Percentiles rank a stretch among this genome's conserved stretches.
phyloP scores from a whole-genome alignment of 2,329 filamentous ascomycete genomes.

The Annulohypoxylon truncatum region DNA sequence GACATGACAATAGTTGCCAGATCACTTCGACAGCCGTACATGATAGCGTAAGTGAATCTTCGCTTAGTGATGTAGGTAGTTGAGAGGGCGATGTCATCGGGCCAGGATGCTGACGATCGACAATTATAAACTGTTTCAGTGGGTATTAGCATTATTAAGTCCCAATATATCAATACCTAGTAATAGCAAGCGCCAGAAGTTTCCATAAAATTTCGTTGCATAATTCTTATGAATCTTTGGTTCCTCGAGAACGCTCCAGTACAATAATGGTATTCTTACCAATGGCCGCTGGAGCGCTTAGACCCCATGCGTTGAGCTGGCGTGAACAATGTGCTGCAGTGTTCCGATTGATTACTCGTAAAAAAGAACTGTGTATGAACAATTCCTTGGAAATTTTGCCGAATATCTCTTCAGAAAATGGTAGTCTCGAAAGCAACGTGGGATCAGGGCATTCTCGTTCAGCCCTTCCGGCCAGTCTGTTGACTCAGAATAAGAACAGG shows the following conservation, averaged over 20 bases:
- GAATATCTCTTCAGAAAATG: constrained; percentile 37
- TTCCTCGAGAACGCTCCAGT: no score
- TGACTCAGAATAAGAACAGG: background rate
- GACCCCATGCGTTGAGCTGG: constrained; percentile 29
- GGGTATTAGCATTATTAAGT: background rate
- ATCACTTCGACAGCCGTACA: constrained; percentile 42
- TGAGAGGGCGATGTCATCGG: constrained; percentile 42
- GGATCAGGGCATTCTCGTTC: background rate
- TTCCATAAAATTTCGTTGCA: no score
- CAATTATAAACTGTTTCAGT: constrained; percentile 41
- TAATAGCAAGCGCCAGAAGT: no score
- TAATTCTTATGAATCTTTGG: no score
- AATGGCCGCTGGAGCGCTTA: background rate
- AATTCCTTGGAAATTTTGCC: constrained; percentile 26
- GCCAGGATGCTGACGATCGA: constrained; percentile 44
- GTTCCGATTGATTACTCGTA: constrained; percentile 35
- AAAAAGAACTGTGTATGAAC: constrained; percentile 35
- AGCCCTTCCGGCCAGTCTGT: background rate
- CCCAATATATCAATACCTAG: no score
- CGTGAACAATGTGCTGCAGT: constrained; percentile 40
- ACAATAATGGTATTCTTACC: background rate
- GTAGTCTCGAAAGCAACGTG: constrained; percentile 7
- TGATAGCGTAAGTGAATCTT: constrained; percentile 40
- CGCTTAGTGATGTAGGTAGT: constrained; percentile 42
- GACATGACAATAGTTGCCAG: constrained; percentile 10